These are phyloP conservation scores for Nothopassalora personata DNA, from an alignment of 2,329 filamentous ascomycete genomes.

Conservation along the genomic window DNA sequence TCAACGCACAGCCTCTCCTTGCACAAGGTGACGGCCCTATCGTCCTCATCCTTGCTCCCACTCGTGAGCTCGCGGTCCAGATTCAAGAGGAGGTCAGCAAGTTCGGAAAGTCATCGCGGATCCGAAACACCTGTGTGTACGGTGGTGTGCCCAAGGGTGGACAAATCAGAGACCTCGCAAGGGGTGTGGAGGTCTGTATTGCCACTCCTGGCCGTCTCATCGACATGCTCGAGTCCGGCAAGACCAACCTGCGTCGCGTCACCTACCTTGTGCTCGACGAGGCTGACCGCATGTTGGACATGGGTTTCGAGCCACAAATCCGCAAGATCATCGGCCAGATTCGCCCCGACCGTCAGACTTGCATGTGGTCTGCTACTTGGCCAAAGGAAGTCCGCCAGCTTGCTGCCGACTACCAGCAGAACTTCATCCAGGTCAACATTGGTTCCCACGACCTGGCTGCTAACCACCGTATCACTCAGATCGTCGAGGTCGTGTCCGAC, in stretches of 20 bases:
- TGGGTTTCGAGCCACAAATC: conserved; percentile 99
- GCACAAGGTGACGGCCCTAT: conserved; percentile 94
- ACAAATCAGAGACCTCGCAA: conserved; percentile 89
- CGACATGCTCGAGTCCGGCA: conserved; percentile 95
- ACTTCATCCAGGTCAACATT: conserved; percentile 99
- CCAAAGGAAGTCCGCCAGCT: conserved; percentile 95
- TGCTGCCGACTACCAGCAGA: conserved; percentile 81
- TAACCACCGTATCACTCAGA: conserved; percentile 96
- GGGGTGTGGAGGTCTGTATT: conserved; percentile 97
- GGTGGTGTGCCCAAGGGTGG: conserved; percentile 97
- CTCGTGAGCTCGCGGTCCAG: conserved; percentile 95
- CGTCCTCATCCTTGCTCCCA: conserved; percentile 90
- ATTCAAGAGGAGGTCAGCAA: conserved; percentile 99
- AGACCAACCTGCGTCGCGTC: conserved; percentile 95
- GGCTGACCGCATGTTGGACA: conserved; percentile 99
- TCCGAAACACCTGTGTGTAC: conserved; percentile 98
- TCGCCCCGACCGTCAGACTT: conserved; percentile 94
- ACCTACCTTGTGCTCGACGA: conserved; percentile 98
- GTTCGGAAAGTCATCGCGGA: conserved; percentile 95
- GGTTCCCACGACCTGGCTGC: conserved; percentile 92
- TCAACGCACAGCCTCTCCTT: conserved; percentile 96
- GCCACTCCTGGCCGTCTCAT: conserved; percentile 96
- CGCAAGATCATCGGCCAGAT: conserved; percentile 98
- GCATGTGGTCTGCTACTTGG: conserved; percentile 99
- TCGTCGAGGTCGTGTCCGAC: conserved; percentile 92